Evolutionary conservation across 768 basidiomycete species (phyloP), one percentile per base, ranked within the genome.

Genomic region (Tylopilus intermedius): DNA sequence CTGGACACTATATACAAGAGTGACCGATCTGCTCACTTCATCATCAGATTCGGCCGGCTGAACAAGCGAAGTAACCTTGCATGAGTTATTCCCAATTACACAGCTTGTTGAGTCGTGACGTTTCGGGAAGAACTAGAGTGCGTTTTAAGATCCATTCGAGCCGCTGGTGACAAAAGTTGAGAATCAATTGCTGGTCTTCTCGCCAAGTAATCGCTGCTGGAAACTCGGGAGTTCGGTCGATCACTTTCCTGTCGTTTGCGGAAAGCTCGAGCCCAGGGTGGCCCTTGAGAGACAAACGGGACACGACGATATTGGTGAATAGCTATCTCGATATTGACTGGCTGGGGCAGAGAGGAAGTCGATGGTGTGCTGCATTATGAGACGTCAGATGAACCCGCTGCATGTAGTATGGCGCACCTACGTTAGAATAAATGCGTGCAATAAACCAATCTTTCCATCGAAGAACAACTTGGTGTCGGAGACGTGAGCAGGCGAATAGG

Each of bases 111-210:
- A 73, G 62, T 44, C 71, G 67, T 22, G 60, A 55, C 8, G 62
- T 41, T 30, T 65, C 51, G 29, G 58, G 54, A 1, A 71, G 37
- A 44, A 49, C 40, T 10, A 58, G 67, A 27, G 70, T 73, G 4
- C 89, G 89, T 45, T 84, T 80, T 15, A 91, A 76, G 8, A 91
- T 78, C 72, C 83, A 92, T 47, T 84, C 83, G 90, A 89, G 33
- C 90, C 90, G 54, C 85, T 89, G 8, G 86, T 89, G 13, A 92
- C 89, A 65, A 91, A 92, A 51, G 78, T 84, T 0, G 88, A 90
- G 70, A 92, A 92, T n/a, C 89, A 78, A 65, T 91, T 90, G 50
- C 91, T 68, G 43, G 81, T 82, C 68, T 84, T 90, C 8, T 88
- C 88, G 29, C 87, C 83, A 1, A 92, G 78, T 0, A 91, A 74